Base-by-base conservation (phyloP, 1,139 yeast species). In the Taiozyma onychis region DNA sequence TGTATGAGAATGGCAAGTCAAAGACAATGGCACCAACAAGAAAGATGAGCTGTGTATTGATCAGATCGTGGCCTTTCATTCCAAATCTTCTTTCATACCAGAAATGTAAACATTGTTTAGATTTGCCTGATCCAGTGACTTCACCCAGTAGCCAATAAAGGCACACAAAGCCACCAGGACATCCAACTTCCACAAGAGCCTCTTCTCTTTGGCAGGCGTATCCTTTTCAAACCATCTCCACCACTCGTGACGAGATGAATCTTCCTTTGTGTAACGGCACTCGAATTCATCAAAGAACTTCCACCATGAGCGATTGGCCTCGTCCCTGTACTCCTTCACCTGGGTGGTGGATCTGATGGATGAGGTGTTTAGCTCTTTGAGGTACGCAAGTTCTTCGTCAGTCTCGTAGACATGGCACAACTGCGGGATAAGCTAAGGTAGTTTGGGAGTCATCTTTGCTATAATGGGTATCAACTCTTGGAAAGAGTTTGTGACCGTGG, bases 141-240 rank as follows among this genome's bases (percentile, higher is more conserved):
- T 85, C 46, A 81, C 83, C 88, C 88, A 85, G 66, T 80, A 82
- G 21, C 80, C 82, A 66, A 78, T 67, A 59, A 79, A 69, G 14
- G 81, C 75, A 61, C 78, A 83, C 44, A 80, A 68, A 1, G 86
- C 75, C 51, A 84, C 26, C 4, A 47, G 35, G 11, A 26, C 7
- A 35, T 22, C 45, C 41, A 34, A 41, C 34, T 35, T 44, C 41
- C 18, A 24, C 13, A 44, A 22, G 16, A 46, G 18, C 43, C 64
- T 66, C 60, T 74, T 65, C 69, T 78, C 78, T 21, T 71, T 81
- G 0, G 76, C 73, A 2, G 88, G 72, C 53, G 77, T 82, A 51
- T 69, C 72, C 34, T 77, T 79, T 56, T 80, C 80, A 60, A 80
- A 83, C 89, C 89, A 83, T 49, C 77, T 73, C 64, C 73, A 83